Percentiles rank a stretch among this genome's conserved stretches.
Conservation (phyloP, 345 rosid species). For the Sisymbrium irio region DNA sequence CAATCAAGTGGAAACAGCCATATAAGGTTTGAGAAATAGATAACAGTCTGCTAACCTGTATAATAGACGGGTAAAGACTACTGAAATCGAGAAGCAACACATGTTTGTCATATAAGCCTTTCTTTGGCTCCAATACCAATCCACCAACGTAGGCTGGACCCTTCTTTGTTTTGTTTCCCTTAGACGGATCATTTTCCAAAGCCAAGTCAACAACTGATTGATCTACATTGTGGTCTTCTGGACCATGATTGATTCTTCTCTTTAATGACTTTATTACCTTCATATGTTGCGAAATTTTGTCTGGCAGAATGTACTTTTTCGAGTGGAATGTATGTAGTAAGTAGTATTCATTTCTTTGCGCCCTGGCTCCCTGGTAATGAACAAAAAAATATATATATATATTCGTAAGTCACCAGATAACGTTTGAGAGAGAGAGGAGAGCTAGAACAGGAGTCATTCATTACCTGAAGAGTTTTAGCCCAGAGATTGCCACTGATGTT, state of each 20-base stretch:
- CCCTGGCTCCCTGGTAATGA: conserved; percentile 86
- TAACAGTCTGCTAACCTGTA: conserved; percentile 62
- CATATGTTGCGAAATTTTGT: conserved; percentile 55
- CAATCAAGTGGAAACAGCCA: conserved; percentile 16
- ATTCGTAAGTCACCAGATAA: too few relatives aligned
- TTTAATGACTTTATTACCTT: conserved; percentile 61
- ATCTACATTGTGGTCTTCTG: conserved; percentile 43
- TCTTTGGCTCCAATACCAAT: conserved; percentile 95
- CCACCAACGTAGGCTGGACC: conserved; percentile 96
- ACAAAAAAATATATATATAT: too few relatives aligned
- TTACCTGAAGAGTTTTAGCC: conserved; percentile 97
- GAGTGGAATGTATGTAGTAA: conserved; percentile 89
- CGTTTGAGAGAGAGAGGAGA: not conserved
- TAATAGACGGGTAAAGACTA: conserved; percentile 98
- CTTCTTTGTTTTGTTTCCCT: conserved; percentile 61
- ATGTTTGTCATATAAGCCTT: conserved; percentile 90
- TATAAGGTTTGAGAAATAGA: conserved; percentile 9
- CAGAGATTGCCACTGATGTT: conserved; percentile 98
- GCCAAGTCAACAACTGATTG: conserved; percentile 48
- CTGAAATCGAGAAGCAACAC: conserved; percentile 93
- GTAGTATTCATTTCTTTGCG: conserved; percentile 93
- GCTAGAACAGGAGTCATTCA: conserved; percentile 36
- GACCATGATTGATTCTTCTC: conserved; percentile 49
- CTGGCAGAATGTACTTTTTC: conserved; percentile 90
- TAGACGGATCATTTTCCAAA: conserved; percentile 47